phyloP scores from a whole-genome alignment of 345 rosid species.

The rapeseed (Brassica napus) region DNA sequence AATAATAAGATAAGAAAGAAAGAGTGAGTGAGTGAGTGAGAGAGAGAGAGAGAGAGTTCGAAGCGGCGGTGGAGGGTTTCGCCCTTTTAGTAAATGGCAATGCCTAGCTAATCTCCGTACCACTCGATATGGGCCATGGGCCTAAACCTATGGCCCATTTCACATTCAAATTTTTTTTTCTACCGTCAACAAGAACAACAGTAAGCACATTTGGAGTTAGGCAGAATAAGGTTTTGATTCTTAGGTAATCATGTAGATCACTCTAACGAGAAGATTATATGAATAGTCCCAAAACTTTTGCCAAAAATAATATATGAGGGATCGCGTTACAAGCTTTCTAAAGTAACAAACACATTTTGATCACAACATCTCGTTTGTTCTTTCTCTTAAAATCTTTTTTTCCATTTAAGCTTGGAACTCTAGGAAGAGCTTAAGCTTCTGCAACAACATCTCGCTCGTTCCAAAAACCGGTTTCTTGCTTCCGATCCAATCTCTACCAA shows the following conservation, averaged over 20 bases:
- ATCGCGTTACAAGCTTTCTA: constrained; percentile 17
- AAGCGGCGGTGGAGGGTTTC: constrained; percentile 39
- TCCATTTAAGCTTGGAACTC: constrained; percentile 57
- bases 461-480: constrained; percentile 62
- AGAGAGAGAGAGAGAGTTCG: background rate
- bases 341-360: background rate
- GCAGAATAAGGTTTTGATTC: constrained; percentile 1
- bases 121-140: constrained; percentile 30
- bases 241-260: background rate
- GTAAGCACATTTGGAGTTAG: background rate
- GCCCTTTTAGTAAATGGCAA: constrained; percentile 28
- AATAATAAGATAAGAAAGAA: constrained; percentile 37
- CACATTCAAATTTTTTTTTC: background rate
- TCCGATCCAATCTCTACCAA: constrained; percentile 79
- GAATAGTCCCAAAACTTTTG: constrained; percentile 13
- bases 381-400: background rate
- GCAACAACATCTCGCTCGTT: constrained; percentile 59
- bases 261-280: background rate
- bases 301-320: constrained; percentile 27
- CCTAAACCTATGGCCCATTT: constrained; percentile 32
- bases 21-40: constrained; percentile 1
- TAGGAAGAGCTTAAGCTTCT: constrained; percentile 74
- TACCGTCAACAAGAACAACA: background rate
- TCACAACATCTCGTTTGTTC: background rate
- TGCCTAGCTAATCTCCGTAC: constrained; percentile 22